These are phyloP conservation scores for Prototheca stagnorum DNA, from an alignment of 163 green algal genomes.

Conservation along the genomic window DNA sequence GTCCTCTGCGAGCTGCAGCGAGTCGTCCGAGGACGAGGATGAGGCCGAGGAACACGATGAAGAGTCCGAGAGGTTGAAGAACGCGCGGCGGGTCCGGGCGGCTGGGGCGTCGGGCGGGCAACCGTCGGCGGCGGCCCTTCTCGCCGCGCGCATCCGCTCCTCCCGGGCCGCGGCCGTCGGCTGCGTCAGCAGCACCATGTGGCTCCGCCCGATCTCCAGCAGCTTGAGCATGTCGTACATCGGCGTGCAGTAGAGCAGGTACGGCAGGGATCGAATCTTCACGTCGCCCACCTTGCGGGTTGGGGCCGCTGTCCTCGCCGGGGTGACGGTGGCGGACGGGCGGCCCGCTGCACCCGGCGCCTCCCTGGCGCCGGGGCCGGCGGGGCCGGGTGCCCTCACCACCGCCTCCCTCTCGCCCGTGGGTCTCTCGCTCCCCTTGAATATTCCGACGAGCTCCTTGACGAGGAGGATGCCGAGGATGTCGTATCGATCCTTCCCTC, in stretches of 20 bases:
- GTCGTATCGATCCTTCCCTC: conserved; percentile 21
- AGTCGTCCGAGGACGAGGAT: background rate
- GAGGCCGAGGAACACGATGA: too few relatives aligned
- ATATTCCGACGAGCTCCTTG: conserved; percentile 39
- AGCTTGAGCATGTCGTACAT: conserved; percentile 89
- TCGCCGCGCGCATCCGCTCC: too few relatives aligned
- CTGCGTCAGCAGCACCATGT: conserved; percentile 75
- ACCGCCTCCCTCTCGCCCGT: conserved; percentile 8
- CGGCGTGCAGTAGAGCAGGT: conserved; percentile 31
- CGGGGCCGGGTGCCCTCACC: background rate
- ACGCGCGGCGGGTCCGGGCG: too few relatives aligned
- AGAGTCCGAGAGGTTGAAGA: too few relatives aligned
- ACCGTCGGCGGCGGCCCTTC: background rate
- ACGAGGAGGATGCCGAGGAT: conserved; percentile 39
- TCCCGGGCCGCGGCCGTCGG: conserved; percentile 9
- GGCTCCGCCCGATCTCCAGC: conserved; percentile 74
- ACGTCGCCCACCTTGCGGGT: conserved; percentile 5
- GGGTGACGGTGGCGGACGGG: too few relatives aligned
- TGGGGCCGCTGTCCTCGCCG: too few relatives aligned
- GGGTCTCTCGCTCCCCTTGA: conserved; percentile 45
- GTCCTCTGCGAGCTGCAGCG: background rate
- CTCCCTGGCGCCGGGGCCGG: background rate
- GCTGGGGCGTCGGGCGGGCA: background rate
- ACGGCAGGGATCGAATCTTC: conserved; percentile 36
- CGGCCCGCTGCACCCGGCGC: too few relatives aligned